Base-by-base conservation (phyloP, 805 yeast species). In the Phaffomyces antillensis region DNA sequence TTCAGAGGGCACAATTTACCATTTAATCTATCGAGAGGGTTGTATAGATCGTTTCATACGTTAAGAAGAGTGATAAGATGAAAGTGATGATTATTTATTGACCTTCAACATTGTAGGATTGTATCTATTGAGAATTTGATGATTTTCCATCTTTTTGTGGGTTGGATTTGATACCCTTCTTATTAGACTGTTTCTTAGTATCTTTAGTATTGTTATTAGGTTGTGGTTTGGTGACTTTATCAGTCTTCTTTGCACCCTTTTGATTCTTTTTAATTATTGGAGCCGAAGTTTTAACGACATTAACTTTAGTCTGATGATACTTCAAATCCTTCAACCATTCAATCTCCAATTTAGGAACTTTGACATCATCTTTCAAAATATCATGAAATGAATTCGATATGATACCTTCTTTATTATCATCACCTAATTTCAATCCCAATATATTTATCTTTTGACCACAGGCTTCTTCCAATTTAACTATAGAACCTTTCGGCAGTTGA, bases 401-500 rank as follows among this genome's bases (percentile, higher is more conserved):
- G 4, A 40, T 23, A 16, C 30, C 30, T 28, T 28, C 30, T 11
- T 12, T 11, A 28, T 28, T 13, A 6, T 10, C 15, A 28, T 28
- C 11, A 28, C 11, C 13, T 10, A 28, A 28, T 17, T 50, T 56
- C 3, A 54, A 13, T 0, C 59, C 65, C 2, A 64, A 44, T 0
- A 75, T 46, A 1, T 73, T 74, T 3, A 71, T 31, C 10, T 61
- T 62, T 8, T 49, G 54, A 9, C 63, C 61, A 20, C 68, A 48
- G 5, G 52, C 56, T 24, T 52, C 46, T 36, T 73, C 65, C 2
- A 76, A 48, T 43, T 52, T 49, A 3, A 44, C 37, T 25, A 48
- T 26, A 2, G 58, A 36, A 0, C 68, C 76, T 44, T 66, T 68
- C 2, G 89, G 89, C 24, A 84, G 63, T 49, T 79, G 83, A 2